Evolutionary conservation across 441 rosid genomes (phyloP), one percentile per base, ranked within the genome.

Genomic region (Isatis lusitanica): DNA sequence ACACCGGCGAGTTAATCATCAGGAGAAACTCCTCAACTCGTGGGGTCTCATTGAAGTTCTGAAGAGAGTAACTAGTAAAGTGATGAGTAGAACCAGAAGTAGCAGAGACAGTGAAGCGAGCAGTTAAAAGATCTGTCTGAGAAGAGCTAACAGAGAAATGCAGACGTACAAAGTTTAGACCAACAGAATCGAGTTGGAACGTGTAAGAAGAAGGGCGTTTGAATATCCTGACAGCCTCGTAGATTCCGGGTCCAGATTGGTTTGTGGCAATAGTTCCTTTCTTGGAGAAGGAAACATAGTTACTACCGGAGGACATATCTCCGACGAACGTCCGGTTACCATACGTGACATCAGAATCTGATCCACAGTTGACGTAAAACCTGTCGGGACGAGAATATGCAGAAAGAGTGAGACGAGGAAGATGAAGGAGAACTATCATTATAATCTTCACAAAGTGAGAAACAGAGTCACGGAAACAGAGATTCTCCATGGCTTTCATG

Each of bases 301-400:
- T 8, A 40, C 46, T 17, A 28, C 36, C 1, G 17, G 50, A 60
- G 43, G 4, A 18, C 52, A 59, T 21, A 70, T 81, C 86, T 10
- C 83, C 83, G 8, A 70, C 12, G 24, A 83, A 83, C 24, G 0
- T 63, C 68, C 69, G 65, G 12, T 13, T 3, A 24, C n/a, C 21
- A 15, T 64, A 52, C 46, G 11, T 38, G 36, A 57, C 15, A 35
- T 5, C 15, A 40, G 70, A 66, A 16, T 67, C 33, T 13, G 84
- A 79, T 0, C 86, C 83, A 36, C 82, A 83, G 75, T 77, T 82
- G 80, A 86, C 58, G 84, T 81, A 83, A 72, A 80, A 73, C 69
- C 73, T 51, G 1, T 28, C 40, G 0, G 83, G 85, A 51, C 3
- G 74, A 67, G 73, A 17, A 55, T 71, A 67, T 9, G 68, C 50